phyloP scores from a whole-genome alignment of 306 rosid species.

The Betula pendula region DNA sequence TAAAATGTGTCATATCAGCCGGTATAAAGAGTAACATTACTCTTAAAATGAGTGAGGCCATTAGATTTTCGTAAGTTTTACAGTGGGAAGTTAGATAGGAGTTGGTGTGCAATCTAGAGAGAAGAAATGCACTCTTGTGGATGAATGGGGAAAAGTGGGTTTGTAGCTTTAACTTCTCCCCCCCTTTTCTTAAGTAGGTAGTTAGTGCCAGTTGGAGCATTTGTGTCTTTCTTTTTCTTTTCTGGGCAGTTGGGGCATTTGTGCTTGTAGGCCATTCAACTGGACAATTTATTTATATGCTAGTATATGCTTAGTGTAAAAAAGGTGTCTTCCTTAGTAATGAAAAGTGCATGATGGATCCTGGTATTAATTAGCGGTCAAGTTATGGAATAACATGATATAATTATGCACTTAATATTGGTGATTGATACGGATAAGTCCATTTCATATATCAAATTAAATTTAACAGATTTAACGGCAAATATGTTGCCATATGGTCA shows the following conservation, averaged over 20 bases:
- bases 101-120: background rate
- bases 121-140: background rate
- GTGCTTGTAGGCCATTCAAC: background rate
- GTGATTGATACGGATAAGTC: background rate
- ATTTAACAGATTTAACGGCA: too few relatives aligned
- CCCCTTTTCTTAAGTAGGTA: background rate
- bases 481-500: too few relatives aligned
- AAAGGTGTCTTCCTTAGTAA: background rate
- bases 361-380: background rate
- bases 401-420: background rate
- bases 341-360: background rate
- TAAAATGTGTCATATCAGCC: too few relatives aligned
- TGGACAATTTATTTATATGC: background rate
- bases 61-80: too few relatives aligned
- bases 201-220: background rate
- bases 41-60: too few relatives aligned
- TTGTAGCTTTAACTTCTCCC: background rate
- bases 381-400: background rate
- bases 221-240: background rate
- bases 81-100: too few relatives aligned
- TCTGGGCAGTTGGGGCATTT: background rate
- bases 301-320: background rate
- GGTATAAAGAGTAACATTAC: too few relatives aligned
- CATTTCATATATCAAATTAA: too few relatives aligned
- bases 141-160: background rate